Percentiles rank a stretch among this genome's conserved stretches.
Conservation (phyloP, 805 yeast genomes). For the Saccharomyces kudriavzevii region DNA sequence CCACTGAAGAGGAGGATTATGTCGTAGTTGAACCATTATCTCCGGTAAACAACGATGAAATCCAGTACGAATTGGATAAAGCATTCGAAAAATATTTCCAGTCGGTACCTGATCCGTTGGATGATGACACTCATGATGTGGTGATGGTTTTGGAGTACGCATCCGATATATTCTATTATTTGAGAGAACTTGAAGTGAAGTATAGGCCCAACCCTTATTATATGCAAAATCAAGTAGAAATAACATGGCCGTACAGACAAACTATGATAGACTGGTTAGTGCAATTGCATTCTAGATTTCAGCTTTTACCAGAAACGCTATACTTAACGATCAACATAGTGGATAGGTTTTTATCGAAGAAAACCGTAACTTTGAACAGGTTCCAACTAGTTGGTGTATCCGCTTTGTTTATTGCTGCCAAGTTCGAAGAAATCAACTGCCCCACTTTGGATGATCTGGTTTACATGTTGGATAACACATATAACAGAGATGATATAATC, state of each 20-base stretch:
- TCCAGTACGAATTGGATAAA: constrained; percentile 40
- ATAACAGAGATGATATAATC: constrained; percentile 66
- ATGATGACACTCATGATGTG: constrained; percentile 69
- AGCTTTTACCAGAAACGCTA: constrained; percentile 79
- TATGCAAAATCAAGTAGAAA: constrained; percentile 74
- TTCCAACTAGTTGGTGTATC: constrained; percentile 91
- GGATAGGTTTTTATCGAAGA: constrained; percentile 73
- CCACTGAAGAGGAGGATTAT: background rate
- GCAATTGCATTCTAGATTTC: constrained; percentile 77
- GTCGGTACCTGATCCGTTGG: constrained; percentile 48
- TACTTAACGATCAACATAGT: constrained; percentile 77
- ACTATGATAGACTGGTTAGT: constrained; percentile 88
- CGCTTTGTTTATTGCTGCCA: constrained; percentile 88
- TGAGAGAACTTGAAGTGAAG: constrained; percentile 60
- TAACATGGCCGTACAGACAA: constrained; percentile 80
- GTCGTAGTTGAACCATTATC: constrained; percentile 38
- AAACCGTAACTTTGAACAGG: constrained; percentile 68
- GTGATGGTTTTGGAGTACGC: constrained; percentile 79
- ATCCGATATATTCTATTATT: constrained; percentile 64
- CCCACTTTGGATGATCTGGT: constrained; percentile 84
- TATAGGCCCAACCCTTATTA: constrained; percentile 68
- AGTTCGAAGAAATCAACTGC: constrained; percentile 88
- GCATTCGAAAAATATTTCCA: constrained; percentile 35
- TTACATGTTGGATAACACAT: constrained; percentile 80
- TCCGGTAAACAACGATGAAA: constrained; percentile 44